Base-by-base conservation (phyloP, 495 filamentous ascomycete species). In the Rostrohypoxylon terebratum region DNA sequence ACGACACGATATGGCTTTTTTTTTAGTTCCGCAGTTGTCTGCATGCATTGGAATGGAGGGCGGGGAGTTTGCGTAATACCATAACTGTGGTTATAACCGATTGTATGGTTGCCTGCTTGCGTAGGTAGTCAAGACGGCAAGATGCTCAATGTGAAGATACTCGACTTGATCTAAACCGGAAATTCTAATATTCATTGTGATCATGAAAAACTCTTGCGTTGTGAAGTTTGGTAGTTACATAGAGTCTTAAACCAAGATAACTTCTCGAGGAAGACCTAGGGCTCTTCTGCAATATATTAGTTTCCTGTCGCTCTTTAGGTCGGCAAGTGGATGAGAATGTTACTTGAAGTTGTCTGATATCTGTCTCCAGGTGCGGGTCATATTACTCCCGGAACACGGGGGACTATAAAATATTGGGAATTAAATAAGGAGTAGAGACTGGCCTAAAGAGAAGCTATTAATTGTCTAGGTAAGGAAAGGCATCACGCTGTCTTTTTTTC, bases 1-100 rank as follows among this genome's bases (percentile, higher is more conserved):
- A 70, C 66, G 64, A 73, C 58, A 66, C 34, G 66, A 70, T 60
- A 68, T 69, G 71, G 28, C 57, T 66, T 44, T 68, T 68, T 63
- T 72, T 67, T 28, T 57, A 50, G 53, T 64, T 58, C 28, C 47
- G 68, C 68, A 54, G 59, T 48, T 58, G 48, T 62, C 36, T 65
- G 65, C 70, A 68, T 72, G 63, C 64, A 66, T 68, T 44, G 71
- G 71, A 65, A 69, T 16, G 47, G 71, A 34, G 28, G 59, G 69
- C 42, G 44, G 62, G 68, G 70, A 65, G 60, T 70, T 70, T 70
- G 68, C 45, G 68, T 70, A 70, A 21, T 69, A 47, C 59, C 31
- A 23, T 25, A 5, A 21, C 14, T 51, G 28, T 57, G 44, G 42
- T 42, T 47, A 50, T 18, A 45, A 31, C 23, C 23, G n/a, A 45